Conservation (phyloP, 1,284 basidiomycete species). For the Porogramme epimiltina region DNA sequence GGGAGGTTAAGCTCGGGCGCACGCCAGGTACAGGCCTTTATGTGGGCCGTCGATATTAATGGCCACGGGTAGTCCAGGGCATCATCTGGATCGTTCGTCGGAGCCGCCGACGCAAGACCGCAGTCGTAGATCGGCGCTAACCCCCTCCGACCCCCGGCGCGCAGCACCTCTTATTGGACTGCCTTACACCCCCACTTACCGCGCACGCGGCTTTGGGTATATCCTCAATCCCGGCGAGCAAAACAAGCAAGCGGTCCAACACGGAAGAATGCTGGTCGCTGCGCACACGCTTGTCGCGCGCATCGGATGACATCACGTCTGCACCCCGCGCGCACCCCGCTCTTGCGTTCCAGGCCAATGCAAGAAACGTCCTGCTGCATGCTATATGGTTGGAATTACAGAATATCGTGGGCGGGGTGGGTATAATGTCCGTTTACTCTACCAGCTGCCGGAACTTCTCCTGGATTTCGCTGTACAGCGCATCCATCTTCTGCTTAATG, state of each 20-base stretch:
- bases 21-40: slow-evolving; percentile 1
- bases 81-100: slow-evolving; percentile 6
- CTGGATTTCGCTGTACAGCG: slow-evolving; percentile 80
- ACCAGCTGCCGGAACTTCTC: slow-evolving; percentile 88
- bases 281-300: background rate
- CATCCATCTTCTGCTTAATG: slow-evolving; percentile 81
- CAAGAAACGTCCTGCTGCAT: background rate
- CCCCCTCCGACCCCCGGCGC: background rate
- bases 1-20: background rate
- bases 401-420: slow-evolving; percentile 23
- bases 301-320: background rate
- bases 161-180: background rate
- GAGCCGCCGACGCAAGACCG: slow-evolving; percentile 13
- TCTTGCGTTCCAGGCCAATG: too few species aligned
- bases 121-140: slow-evolving; percentile 14
- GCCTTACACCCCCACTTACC: background rate
- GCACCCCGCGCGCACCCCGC: background rate
- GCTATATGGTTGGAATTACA: slow-evolving; percentile 1
- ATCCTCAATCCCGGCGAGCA: background rate
- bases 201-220: background rate
- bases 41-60: background rate
- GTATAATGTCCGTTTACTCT: slow-evolving; percentile 54
- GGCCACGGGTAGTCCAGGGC: slow-evolving; percentile 4
- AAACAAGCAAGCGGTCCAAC: background rate
- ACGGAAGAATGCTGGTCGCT: background rate